Evolutionary conservation across 345 rosid genomes (phyloP).

Genomic region (Chamaenerion angustifolium): DNA sequence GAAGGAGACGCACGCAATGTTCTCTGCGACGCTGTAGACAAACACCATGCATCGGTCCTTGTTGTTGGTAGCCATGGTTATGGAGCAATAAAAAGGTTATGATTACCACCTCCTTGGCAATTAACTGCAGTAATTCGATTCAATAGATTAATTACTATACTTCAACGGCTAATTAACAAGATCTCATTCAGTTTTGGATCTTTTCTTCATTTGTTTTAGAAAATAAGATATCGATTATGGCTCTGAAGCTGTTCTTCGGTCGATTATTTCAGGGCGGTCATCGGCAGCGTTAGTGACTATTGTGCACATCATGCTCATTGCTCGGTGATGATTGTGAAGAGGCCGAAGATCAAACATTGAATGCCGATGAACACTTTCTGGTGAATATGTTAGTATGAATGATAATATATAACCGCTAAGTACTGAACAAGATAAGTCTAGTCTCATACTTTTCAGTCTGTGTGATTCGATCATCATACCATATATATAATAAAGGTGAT

Average conservation of each 20-base stretch:
- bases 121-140: background rate
- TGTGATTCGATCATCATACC: too few relatives aligned
- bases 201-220: too few relatives aligned
- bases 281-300: constrained; percentile 26
- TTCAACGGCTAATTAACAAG: background rate
- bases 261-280: constrained; percentile 16
- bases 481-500: too few relatives aligned
- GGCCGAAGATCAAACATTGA: constrained; percentile 10
- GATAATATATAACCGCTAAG: too few relatives aligned
- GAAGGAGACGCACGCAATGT: constrained; percentile 5
- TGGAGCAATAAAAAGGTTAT: constrained; percentile 30
- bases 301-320: constrained; percentile 23
- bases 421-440: too few relatives aligned
- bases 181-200: background rate
- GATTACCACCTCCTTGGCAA: background rate
- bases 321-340: constrained; percentile 26
- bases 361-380: background rate
- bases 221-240: too few relatives aligned
- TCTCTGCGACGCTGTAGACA: constrained; percentile 4
- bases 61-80: constrained; percentile 41
- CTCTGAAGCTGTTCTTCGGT: too few relatives aligned
- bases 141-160: background rate
- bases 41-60: constrained; percentile 8
- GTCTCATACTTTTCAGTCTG: too few relatives aligned
- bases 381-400: too few relatives aligned